These are phyloP conservation scores for Geotrichum klebahnii DNA, from an alignment of 1,139 yeast genomes.

Conservation along the genomic window DNA sequence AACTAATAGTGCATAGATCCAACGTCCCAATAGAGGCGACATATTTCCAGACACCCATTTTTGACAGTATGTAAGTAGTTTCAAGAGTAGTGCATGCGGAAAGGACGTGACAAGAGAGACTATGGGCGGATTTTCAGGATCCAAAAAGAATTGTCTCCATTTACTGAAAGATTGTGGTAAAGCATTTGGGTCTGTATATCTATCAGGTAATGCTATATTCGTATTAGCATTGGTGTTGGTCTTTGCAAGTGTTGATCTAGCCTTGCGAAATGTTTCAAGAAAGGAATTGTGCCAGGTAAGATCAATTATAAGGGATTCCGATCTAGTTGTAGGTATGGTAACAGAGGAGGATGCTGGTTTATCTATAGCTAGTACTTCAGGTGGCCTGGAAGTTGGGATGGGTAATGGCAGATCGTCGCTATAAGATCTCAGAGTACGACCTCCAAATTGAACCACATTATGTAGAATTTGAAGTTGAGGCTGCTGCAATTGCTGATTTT, in stretches of 20 bases:
- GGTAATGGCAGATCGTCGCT: conserved; percentile 15
- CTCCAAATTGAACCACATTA: conserved; percentile 3
- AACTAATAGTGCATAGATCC: conserved; percentile 43
- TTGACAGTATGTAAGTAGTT: conserved; percentile 30
- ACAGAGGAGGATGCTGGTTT: background rate
- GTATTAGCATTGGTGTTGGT: background rate
- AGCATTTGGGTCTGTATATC: conserved; percentile 1
- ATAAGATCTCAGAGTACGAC: conserved; percentile 5
- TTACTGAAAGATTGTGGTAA: conserved; percentile 30
- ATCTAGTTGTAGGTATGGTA: background rate
- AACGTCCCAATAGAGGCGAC: conserved; percentile 30
- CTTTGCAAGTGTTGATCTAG: conserved; percentile 17
- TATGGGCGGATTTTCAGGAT: conserved; percentile 4
- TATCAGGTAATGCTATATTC: background rate
- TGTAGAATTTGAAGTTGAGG: no score
- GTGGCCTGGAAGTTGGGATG: conserved; percentile 11
- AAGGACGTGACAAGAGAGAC: conserved; percentile 4
- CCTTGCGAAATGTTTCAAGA: conserved; percentile 21
- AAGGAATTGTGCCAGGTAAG: conserved; percentile 25
- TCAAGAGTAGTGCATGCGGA: conserved; percentile 21
- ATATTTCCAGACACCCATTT: conserved; percentile 32
- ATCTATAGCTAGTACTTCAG: background rate
- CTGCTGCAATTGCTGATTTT: no score
- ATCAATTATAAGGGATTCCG: conserved; percentile 17
- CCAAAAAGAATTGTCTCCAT: conserved; percentile 25